Evolutionary conservation across 1,284 basidiomycete species (phyloP).

Genomic region (Stygiomarasmius scandens): DNA sequence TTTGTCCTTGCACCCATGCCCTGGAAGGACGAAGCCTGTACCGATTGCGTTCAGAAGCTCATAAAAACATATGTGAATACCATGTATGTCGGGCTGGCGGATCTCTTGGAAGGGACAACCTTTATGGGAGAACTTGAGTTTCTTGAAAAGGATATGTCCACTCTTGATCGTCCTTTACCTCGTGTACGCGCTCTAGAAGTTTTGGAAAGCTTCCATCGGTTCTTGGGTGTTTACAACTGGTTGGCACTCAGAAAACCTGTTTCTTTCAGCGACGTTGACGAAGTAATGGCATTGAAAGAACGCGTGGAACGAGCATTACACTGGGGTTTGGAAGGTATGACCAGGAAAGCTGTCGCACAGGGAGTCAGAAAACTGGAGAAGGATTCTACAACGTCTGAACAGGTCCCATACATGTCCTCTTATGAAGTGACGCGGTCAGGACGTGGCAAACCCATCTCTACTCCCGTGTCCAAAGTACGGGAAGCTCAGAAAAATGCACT

Average conservation of each 20-base stretch:
- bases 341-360: constrained; percentile 16
- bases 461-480: too few relatives aligned
- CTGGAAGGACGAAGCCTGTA: constrained; percentile 40
- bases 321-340: constrained; percentile 54
- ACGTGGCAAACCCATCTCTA: too few relatives aligned
- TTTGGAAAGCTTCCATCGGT: constrained; percentile 83
- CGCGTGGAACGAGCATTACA: constrained; percentile 74
- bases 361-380: background rate
- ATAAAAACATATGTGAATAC: constrained; percentile 34
- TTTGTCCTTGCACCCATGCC: constrained; percentile 8
- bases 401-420: background rate
- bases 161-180: constrained; percentile 7
- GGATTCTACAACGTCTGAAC: background rate
- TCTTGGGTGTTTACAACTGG: constrained; percentile 89
- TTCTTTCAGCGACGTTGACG: constrained; percentile 64
- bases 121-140: constrained; percentile 46
- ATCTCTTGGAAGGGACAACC: constrained; percentile 33
- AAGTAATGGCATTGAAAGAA: constrained; percentile 60
- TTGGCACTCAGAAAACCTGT: constrained; percentile 78
- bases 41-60: constrained; percentile 39
- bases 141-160: constrained; percentile 41
- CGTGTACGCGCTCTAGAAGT: constrained; percentile 27
- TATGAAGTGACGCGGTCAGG: background rate
- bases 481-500: too few relatives aligned
- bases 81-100: constrained; percentile 40